phyloP scores from a whole-genome alignment of 75 land plant genomes.

The Isoetes taiwanensis region DNA sequence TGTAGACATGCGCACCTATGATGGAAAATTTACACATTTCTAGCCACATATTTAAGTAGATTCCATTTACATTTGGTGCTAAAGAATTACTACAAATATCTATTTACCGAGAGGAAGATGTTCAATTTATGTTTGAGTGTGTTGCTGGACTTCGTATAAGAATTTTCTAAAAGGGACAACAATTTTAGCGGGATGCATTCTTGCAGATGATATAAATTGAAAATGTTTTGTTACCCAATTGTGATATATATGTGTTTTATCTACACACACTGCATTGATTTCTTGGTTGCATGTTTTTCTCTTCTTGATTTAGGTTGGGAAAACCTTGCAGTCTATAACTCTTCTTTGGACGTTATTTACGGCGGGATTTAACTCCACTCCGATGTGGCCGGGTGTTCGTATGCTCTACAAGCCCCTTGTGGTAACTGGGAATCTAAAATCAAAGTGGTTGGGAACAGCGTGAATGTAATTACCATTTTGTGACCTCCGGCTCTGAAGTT shows the following conservation, averaged over 20 bases:
- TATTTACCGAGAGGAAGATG: slow-evolving; percentile 94
- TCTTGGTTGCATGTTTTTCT: neutral
- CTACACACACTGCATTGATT: too few species aligned
- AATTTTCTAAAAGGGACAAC: slow-evolving; percentile 23
- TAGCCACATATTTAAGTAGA: too few species aligned
- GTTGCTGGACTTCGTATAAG: slow-evolving; percentile 78
- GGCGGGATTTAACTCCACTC: slow-evolving; percentile 92
- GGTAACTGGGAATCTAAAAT: slow-evolving; percentile 99
- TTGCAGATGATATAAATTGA: slow-evolving; percentile 99
- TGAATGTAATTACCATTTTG: slow-evolving; percentile 73
- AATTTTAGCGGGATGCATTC: slow-evolving; percentile 68
- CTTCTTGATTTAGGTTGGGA: slow-evolving; percentile 54
- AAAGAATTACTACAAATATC: too few species aligned
- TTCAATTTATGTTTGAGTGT: slow-evolving; percentile 96
- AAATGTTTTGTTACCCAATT: neutral
- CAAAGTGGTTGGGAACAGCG: slow-evolving; percentile 73
- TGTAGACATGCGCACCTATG: too few species aligned
- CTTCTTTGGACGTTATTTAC: slow-evolving; percentile 76
- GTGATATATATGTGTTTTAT: neutral
- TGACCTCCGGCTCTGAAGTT: slow-evolving; percentile 79
- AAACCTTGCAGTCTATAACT: slow-evolving; percentile 91
- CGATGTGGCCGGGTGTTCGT: slow-evolving; percentile 69
- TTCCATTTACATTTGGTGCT: too few species aligned
- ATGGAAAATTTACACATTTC: too few species aligned
- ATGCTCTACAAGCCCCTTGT: slow-evolving; percentile 89